phyloP scores from a whole-genome alignment of 1,284 basidiomycete species.

The Phaffia rhodozyma region DNA sequence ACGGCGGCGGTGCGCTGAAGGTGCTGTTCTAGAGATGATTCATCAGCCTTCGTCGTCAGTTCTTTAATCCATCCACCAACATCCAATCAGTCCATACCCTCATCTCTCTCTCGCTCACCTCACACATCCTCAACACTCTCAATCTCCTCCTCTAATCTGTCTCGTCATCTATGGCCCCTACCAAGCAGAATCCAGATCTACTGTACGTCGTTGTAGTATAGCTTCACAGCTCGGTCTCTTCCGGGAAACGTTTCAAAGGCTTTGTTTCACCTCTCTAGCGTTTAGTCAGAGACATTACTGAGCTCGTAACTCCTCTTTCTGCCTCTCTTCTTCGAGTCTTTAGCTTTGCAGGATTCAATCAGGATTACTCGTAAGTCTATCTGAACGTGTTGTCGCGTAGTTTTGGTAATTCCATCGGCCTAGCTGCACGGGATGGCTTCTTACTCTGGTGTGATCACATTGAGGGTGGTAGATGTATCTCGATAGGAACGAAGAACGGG shows the following conservation, averaged over 20 bases:
- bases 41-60: too few species aligned
- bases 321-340: neutral
- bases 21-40: too few species aligned
- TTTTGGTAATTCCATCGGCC: neutral
- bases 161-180: too few species aligned
- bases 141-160: neutral
- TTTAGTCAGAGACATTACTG: neutral
- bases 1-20: too few species aligned
- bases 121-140: too few species aligned
- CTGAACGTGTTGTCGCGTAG: neutral
- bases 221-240: neutral
- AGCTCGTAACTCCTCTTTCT: neutral
- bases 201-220: neutral
- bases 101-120: too few species aligned
- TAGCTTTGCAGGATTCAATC: slow-evolving; percentile 69
- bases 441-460: neutral
- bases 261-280: too few species aligned
- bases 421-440: neutral
- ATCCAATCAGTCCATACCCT: too few species aligned
- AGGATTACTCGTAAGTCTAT: slow-evolving; percentile 61
- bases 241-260: neutral
- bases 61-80: too few species aligned
- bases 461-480: slow-evolving; percentile 54
- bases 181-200: slow-evolving; percentile 3
- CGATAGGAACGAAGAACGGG: slow-evolving; percentile 87